A percentile compares a stretch with the other conserved stretches of the same genome.
Conservation (phyloP, 441 rosid genomes). For the Metrosideros polymorpha region DNA sequence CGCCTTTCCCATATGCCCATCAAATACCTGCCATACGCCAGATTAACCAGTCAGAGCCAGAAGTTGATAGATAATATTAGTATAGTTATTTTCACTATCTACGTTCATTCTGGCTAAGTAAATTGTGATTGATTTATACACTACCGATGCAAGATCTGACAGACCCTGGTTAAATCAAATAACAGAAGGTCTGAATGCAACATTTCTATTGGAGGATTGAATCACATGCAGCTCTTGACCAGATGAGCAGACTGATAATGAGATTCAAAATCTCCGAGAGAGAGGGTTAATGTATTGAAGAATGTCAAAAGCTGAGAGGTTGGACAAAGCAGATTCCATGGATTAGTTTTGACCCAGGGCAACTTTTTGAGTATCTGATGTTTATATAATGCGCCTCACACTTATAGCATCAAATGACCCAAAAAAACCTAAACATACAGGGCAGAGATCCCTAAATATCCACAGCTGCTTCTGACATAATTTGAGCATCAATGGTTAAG, state of each 20-base stretch:
- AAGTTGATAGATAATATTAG: neutral
- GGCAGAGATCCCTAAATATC: neutral
- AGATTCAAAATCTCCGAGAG: neutral
- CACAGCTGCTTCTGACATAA: neutral
- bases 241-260: neutral
- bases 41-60: neutral
- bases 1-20: conserved; percentile 60
- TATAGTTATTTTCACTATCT: neutral
- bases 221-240: neutral
- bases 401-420: neutral
- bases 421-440: neutral
- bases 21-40: conserved; percentile 43
- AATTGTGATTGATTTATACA: neutral
- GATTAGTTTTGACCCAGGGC: neutral
- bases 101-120: neutral
- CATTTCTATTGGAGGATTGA: neutral
- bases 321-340: neutral
- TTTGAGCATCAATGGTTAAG: neutral
- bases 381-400: neutral
- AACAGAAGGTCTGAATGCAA: neutral
- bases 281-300: neutral
- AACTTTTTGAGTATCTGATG: neutral
- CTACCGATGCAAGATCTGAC: neutral
- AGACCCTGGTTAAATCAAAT: neutral
- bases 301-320: neutral